Conservation (phyloP, 768 basidiomycete genomes). For the Lactarius psammicola region DNA sequence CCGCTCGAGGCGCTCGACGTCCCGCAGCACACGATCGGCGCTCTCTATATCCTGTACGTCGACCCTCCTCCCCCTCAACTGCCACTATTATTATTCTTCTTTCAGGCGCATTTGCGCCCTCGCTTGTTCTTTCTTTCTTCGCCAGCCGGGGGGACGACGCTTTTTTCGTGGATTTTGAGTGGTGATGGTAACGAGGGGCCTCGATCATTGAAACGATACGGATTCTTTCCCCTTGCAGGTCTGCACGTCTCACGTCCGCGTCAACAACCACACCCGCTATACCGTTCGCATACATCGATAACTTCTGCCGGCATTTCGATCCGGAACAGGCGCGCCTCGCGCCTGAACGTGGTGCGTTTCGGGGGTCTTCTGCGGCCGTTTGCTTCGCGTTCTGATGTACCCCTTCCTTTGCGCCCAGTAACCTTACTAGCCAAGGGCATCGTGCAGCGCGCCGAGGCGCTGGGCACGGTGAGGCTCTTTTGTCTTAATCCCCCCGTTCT, state of each 20-base stretch:
- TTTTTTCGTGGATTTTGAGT: neutral
- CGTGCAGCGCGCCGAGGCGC: constrained; percentile 45
- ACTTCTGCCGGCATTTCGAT: constrained; percentile 63
- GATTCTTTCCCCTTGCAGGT: constrained; percentile 2
- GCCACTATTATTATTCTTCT: neutral
- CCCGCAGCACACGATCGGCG: constrained; percentile 18
- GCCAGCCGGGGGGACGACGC: neutral
- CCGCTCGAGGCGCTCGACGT: constrained; percentile 23
- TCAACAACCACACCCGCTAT: constrained; percentile 4
- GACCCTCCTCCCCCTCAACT: neutral
- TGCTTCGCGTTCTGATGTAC: neutral
- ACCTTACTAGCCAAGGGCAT: constrained; percentile 66
- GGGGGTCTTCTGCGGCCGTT: neutral
- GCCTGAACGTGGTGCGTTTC: constrained; percentile 59
- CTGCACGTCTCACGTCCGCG: constrained; percentile 18
- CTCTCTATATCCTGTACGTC: constrained; percentile 23
- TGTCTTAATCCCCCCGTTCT: neutral
- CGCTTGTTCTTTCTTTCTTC: no score
- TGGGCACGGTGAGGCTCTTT: constrained; percentile 48
- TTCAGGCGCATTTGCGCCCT: neutral
- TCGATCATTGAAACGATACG: neutral
- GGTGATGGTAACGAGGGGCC: neutral
- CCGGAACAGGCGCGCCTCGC: constrained; percentile 63
- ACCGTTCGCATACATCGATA: constrained; percentile 35
- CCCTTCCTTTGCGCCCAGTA: constrained; percentile 43